Percentiles rank a stretch among this genome's conserved stretches.
Evolutionary conservation across 2,329 filamentous ascomycete genomes (phyloP).

Genomic region (Diaporthe nobilis): DNA sequence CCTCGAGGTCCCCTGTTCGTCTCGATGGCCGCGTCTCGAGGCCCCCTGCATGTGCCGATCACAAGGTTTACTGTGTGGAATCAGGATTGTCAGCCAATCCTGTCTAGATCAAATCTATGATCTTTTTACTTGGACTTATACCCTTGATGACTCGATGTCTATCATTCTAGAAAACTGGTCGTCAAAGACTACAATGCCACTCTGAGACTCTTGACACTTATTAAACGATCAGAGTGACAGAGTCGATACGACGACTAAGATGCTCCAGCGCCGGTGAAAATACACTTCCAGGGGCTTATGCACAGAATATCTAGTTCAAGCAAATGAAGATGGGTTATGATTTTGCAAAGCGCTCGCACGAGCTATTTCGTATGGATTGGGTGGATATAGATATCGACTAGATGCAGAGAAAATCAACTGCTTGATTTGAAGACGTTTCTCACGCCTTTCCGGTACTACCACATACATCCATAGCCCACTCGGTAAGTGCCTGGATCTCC

Average conservation of each 20-base stretch:
- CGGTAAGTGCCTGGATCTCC: conserved; percentile 40
- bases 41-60: not conserved
- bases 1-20: not conserved
- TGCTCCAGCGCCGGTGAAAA: not conserved
- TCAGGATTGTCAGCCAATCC: not conserved
- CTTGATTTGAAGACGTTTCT: not conserved
- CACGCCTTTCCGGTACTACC: conserved; percentile 37
- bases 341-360: not conserved
- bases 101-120: not conserved
- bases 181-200: not conserved
- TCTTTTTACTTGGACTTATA: not conserved
- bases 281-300: too few species aligned
- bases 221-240: not conserved
- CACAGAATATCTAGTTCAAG: not conserved
- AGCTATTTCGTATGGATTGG: not conserved
- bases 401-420: not conserved
- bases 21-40: conserved; percentile 34
- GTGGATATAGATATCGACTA: too few species aligned
- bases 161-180: not conserved
- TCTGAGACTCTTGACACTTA: not conserved
- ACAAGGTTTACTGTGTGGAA: not conserved
- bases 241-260: too few species aligned
- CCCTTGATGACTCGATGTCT: not conserved
- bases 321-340: not conserved
- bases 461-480: conserved; percentile 40